Conservation (phyloP, 73 alveolate genomes). For the Paramecium sonneborni region DNA sequence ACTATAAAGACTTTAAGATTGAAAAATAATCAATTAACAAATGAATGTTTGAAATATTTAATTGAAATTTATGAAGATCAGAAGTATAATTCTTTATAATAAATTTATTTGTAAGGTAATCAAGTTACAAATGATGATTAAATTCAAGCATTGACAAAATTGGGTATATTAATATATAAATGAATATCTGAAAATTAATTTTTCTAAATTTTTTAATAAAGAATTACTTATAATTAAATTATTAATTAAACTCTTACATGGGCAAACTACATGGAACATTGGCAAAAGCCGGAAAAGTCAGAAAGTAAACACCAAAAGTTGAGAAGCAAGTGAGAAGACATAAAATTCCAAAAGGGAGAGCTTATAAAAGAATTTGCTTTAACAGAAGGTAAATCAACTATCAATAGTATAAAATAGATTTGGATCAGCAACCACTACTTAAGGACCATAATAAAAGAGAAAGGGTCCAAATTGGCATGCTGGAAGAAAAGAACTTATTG, state of each 20-base stretch:
- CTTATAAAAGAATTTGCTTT: conserved; percentile 94
- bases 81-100: neutral
- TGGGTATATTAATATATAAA: neutral
- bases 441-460: conserved; percentile 31
- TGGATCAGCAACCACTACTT: neutral
- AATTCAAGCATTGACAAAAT: neutral
- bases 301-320: conserved; percentile 68
- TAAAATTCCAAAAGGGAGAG: conserved; percentile 92
- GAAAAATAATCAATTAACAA: neutral
- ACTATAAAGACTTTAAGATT: neutral
- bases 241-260: conserved; percentile 9
- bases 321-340: conserved; percentile 89
- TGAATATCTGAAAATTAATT: neutral
- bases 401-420: neutral
- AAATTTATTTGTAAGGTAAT: neutral
- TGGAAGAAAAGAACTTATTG: conserved; percentile 59
- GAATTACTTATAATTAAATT: neutral
- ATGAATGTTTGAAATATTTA: neutral
- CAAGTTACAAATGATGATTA: neutral
- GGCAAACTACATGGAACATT: conserved; percentile 62
- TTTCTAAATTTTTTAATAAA: too few species aligned
- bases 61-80: neutral
- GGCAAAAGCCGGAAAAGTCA: conserved; percentile 66
- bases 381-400: conserved; percentile 79
- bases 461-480: conserved; percentile 68